These are phyloP conservation scores for Croton laevigatus DNA, from an alignment of 441 rosid species.

Conservation along the genomic window DNA sequence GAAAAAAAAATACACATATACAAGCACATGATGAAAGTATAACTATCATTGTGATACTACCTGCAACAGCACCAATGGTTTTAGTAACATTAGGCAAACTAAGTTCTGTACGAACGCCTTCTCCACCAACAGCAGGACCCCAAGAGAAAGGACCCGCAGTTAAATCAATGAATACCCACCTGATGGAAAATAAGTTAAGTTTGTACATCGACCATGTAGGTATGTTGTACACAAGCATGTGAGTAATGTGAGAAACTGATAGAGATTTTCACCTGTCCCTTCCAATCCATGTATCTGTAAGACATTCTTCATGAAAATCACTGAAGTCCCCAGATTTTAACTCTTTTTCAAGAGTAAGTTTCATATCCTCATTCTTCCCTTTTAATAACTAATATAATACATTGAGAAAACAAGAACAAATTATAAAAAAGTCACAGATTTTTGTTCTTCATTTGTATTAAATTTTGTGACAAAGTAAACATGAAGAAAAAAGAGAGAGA, in stretches of 20 bases:
- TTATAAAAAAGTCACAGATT: background rate
- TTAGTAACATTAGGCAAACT: conserved; percentile 94
- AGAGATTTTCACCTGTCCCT: conserved; percentile 67
- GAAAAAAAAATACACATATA: background rate
- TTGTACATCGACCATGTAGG: background rate
- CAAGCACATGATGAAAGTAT: background rate
- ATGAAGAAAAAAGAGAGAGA: conserved; percentile 8
- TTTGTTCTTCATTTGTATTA: background rate
- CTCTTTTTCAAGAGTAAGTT: conserved; percentile 60
- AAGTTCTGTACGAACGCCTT: conserved; percentile 90
- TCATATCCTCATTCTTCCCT: conserved; percentile 71
- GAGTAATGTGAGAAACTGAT: conserved; percentile 23
- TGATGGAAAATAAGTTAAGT: conserved; percentile 31
- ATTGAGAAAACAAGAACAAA: conserved; percentile 15
- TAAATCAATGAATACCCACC: conserved; percentile 98
- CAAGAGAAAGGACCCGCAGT: conserved; percentile 96
- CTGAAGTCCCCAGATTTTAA: conserved; percentile 70
- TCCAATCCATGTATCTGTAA: conserved; percentile 96
- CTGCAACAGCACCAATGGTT: conserved; percentile 97
- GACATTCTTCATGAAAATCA: conserved; percentile 81
- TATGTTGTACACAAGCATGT: too few species aligned
- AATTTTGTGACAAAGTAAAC: background rate
- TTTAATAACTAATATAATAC: conserved; percentile 49
- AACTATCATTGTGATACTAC: conserved; percentile 32
- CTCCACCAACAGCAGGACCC: conserved; percentile 99